Conservation (phyloP, 805 yeast species). For the Starmerella floris region DNA sequence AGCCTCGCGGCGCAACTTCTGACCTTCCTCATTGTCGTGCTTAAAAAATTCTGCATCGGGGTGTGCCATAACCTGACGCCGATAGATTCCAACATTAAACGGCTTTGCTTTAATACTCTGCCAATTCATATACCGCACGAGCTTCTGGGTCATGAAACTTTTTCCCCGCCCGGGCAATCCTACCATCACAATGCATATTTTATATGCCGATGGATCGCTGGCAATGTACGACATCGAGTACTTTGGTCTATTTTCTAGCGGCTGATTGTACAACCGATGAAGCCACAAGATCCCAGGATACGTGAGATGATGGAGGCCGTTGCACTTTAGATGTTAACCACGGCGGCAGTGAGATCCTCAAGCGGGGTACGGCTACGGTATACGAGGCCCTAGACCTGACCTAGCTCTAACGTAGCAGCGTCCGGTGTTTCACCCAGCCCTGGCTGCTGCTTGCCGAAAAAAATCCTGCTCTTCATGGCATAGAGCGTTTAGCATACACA, state of each 20-base stretch:
- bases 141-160: slow-evolving; percentile 84
- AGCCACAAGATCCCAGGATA: neutral
- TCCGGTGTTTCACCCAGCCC: no score
- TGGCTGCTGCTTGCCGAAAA: no score
- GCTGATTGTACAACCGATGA: no score
- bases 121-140: slow-evolving; percentile 88
- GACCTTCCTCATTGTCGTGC: slow-evolving; percentile 50
- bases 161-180: slow-evolving; percentile 60
- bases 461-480: no score
- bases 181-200: slow-evolving; percentile 28
- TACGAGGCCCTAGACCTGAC: no score
- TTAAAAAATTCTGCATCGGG: slow-evolving; percentile 72
- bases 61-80: slow-evolving; percentile 48
- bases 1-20: slow-evolving; percentile 51
- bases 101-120: slow-evolving; percentile 72
- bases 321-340: no score
- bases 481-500: no score
- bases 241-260: neutral
- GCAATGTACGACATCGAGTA: slow-evolving; percentile 18
- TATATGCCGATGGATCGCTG: slow-evolving; percentile 18
- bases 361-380: no score
- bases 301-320: no score
- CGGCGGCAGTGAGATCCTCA: no score
- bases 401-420: no score
- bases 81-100: slow-evolving; percentile 78